Percentiles rank a stretch among this genome's conserved stretches.
Conservation (phyloP, 192 early-diverging fungal genomes). For the Podila verticillata region DNA sequence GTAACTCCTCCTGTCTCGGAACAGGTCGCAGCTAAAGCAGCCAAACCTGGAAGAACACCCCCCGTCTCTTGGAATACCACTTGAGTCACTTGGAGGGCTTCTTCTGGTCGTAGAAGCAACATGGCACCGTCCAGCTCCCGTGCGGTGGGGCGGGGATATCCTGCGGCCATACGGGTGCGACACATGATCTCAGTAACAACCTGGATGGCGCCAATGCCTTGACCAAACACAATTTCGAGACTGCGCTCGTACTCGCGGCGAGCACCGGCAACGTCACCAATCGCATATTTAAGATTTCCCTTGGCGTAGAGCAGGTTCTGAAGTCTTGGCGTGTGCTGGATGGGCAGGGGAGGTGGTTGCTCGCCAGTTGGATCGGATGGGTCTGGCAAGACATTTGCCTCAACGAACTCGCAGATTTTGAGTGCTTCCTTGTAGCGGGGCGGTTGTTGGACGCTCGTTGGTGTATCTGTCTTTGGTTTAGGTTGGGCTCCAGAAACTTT, state of each 20-base stretch:
- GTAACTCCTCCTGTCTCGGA: constrained; percentile 20
- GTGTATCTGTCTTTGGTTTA: constrained; percentile 18
- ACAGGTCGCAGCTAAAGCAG: constrained; percentile 22
- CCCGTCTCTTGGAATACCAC: constrained; percentile 66
- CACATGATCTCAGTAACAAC: constrained; percentile 45
- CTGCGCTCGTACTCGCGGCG: constrained; percentile 86
- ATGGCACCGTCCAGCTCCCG: constrained; percentile 41
- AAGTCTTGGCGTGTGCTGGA: constrained; percentile 74
- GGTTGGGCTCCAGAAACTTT: constrained; percentile 10
- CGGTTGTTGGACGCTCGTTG: constrained; percentile 22
- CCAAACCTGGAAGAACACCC: constrained; percentile 76
- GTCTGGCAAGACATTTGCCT: constrained; percentile 62
- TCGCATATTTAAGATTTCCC: constrained; percentile 84
- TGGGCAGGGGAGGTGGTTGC: constrained; percentile 56
- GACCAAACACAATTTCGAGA: constrained; percentile 74
- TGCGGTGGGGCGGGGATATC: constrained; percentile 24
- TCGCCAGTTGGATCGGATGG: constrained; percentile 38
- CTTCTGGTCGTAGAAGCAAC: constrained; percentile 70
- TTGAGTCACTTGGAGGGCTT: constrained; percentile 65
- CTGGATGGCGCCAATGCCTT: constrained; percentile 40
- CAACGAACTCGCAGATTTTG: constrained; percentile 83
- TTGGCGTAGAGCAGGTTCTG: constrained; percentile 89
- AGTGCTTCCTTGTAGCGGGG: constrained; percentile 83
- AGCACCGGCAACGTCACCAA: constrained; percentile 77
- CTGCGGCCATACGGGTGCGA: constrained; percentile 37